These are phyloP conservation scores for Acrasis kona DNA, from an alignment of 78 protist genomes.

Conservation along the genomic window DNA sequence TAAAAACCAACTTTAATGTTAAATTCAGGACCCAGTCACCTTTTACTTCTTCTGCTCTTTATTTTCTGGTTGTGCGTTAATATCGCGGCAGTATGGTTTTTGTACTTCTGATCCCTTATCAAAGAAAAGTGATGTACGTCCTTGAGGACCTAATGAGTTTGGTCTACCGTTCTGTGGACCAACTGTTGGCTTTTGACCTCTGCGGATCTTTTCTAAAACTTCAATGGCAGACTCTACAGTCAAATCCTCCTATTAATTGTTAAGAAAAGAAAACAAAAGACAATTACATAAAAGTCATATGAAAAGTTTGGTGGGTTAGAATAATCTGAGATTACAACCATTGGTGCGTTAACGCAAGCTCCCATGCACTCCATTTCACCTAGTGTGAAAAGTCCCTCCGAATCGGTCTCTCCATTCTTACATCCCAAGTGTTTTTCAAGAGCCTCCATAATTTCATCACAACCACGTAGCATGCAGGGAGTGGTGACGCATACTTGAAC, in stretches of 20 bases:
- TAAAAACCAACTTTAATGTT: too few relatives aligned
- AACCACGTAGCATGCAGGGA: slow-evolving; percentile 92
- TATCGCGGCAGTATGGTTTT: not conserved
- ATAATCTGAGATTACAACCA: slow-evolving; percentile 55
- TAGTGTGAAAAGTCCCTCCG: slow-evolving; percentile 71
- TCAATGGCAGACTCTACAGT: not conserved
- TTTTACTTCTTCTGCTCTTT: not conserved
- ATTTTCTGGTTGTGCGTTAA: not conserved
- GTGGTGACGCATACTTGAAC: slow-evolving; percentile 60
- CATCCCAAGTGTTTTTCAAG: slow-evolving; percentile 40
- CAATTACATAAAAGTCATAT: not conserved
- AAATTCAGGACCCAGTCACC: too few relatives aligned
- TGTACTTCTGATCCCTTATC: too few relatives aligned
- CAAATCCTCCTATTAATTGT: not conserved
- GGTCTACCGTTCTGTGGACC: slow-evolving; percentile 3
- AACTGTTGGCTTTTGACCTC: not conserved
- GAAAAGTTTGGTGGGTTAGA: not conserved
- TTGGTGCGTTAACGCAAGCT: slow-evolving; percentile 95
- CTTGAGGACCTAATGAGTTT: not conserved
- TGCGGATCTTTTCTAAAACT: not conserved
- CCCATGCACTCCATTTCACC: slow-evolving; percentile 96
- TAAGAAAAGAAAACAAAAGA: not conserved
- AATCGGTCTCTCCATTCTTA: slow-evolving; percentile 44
- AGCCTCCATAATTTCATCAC: slow-evolving; percentile 42
- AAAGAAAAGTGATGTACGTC: not conserved